phyloP scores from a whole-genome alignment of 2,329 filamentous ascomycete species.

The Microdochium bolleyi region DNA sequence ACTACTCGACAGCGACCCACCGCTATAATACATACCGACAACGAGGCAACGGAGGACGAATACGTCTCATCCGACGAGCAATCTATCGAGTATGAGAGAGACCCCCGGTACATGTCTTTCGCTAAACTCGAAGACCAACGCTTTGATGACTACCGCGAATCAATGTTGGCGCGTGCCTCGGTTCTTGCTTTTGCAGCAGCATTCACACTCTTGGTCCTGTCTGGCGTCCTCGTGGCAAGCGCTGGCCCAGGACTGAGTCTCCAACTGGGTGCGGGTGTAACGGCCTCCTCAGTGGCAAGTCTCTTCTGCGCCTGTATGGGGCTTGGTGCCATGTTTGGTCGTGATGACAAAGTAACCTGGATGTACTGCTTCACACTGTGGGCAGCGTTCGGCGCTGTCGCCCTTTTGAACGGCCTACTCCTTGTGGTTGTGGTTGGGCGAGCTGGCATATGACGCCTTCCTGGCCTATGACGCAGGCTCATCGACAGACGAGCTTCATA shows the following conservation, averaged over 20 bases:
- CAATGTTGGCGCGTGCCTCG: conserved; percentile 45
- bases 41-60: conserved; percentile 30
- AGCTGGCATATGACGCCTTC: conserved; percentile 14
- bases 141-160: conserved; percentile 41
- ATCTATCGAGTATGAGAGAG: conserved; percentile 31
- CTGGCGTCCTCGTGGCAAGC: conserved; percentile 57
- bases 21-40: conserved; percentile 8
- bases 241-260: conserved; percentile 58
- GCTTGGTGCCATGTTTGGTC: conserved; percentile 49
- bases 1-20: conserved; percentile 8
- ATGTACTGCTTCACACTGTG: conserved; percentile 35
- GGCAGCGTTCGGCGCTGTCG: conserved; percentile 33
- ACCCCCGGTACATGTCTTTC: conserved; percentile 38
- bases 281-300: conserved; percentile 61
- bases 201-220: conserved; percentile 55
- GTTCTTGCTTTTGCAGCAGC: conserved; percentile 49
- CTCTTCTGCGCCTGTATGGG: conserved; percentile 56
- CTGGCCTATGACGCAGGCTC: too few species aligned
- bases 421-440: conserved; percentile 42
- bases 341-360: conserved; percentile 34
- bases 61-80: conserved; percentile 47
- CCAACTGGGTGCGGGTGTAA: conserved; percentile 68
- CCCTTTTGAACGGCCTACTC: conserved; percentile 40
- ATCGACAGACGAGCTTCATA: too few species aligned
- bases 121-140: conserved; percentile 45